Base-by-base conservation (phyloP, 1,139 yeast species). In the Geotrichum reessii region DNA sequence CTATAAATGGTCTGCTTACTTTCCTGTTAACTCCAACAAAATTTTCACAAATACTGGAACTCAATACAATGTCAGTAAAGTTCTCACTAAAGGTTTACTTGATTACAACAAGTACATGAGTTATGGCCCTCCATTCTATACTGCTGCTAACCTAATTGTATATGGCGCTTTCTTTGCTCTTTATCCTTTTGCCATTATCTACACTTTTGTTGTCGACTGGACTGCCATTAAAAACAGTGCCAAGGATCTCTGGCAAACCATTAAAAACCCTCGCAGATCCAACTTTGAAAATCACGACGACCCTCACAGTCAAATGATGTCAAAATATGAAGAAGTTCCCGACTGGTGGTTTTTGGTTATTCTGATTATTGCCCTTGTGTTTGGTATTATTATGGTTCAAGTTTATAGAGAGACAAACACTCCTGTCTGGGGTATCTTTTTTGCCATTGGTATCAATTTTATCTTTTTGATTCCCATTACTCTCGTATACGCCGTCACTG, bases 321-420 rank as follows among this genome's bases (percentile, higher is more conserved):
- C 74, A 31, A 71, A 69, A 28, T 81, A 81, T 67, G 75, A 74
- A 44, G 87, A 84, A 64, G 87, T 82, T 47, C 88, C 88, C n/a
- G 85, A 82, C 60, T 80, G 81, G 81, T 81, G 82, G 78, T 84
- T 79, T 64, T 64, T 80, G 28, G 58, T 71, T 11, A 77, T 69
- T 74, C 68, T 25, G 61, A 60, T 78, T 9, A 63, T 78, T 42
- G 76, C 86, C 2, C 64, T 83, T 3, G 77, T 74, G 3, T 72
- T 82, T 57, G 84, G 80, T 19, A 76, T 82, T 46, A 61, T 79
- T 69, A 80, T 60, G 64, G 76, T 82, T 22, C 69, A 78, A 62
- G 64, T 80, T 79, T 63, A 78, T 69, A 33, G 28, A n/a, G 55
- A 52, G 21, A 70, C 77, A 2, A 66, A 72, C 56, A 75, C 81